Evolutionary conservation across 257 asterid species (phyloP).

Genomic region (Solanum infundibuliforme): DNA sequence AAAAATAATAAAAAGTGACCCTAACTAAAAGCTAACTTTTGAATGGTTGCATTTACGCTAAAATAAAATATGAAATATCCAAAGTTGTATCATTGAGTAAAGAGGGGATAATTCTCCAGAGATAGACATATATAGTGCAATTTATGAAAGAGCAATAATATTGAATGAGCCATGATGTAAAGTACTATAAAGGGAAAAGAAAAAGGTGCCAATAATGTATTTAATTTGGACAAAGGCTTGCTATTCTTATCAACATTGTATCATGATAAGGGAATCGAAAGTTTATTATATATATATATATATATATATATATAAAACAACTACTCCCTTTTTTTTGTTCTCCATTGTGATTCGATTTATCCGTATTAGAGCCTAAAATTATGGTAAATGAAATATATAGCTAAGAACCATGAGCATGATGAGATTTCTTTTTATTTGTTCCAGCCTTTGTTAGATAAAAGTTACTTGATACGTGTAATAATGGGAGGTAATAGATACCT

Average conservation of each 20-base stretch:
- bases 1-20: neutral
- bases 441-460: no score
- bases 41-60: neutral
- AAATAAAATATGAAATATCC: neutral
- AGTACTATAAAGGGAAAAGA: neutral
- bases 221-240: neutral
- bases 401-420: neutral
- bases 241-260: neutral
- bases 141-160: neutral
- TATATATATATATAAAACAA: neutral
- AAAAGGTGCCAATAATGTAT: neutral
- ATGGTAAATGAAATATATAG: no score
- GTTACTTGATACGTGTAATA: no score
- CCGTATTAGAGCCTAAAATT: neutral
- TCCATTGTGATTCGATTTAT: neutral
- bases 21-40: neutral
- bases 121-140: neutral
- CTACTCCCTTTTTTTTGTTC: no score
- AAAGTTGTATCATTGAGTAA: neutral
- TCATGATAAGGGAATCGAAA: neutral
- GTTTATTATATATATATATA: neutral
- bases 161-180: no score
- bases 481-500: neutral
- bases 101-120: neutral
- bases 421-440: no score